A percentile compares a stretch with the other conserved stretches of the same genome.
Conservation (phyloP, 768 basidiomycete genomes). For the Boletellus ananas region DNA sequence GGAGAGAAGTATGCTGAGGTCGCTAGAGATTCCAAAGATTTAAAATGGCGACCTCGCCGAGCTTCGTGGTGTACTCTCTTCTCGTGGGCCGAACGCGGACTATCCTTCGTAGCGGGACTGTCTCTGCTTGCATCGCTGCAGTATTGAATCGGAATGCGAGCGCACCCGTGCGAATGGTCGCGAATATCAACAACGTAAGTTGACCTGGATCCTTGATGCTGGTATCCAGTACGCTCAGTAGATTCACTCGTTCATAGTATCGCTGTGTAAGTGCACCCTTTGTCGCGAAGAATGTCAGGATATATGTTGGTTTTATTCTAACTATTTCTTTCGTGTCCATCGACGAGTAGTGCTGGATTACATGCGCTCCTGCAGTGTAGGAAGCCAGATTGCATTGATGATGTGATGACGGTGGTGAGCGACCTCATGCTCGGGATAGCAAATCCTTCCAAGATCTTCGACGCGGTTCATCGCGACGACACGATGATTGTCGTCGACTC, state of each 20-base stretch:
- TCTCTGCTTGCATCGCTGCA: slow-evolving; percentile 25
- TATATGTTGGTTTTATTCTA: slow-evolving; percentile 12
- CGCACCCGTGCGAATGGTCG: slow-evolving; percentile 15
- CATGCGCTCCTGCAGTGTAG: slow-evolving; percentile 11
- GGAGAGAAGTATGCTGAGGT: slow-evolving; percentile 4
- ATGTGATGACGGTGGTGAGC: slow-evolving; percentile 19
- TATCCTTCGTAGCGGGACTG: slow-evolving; percentile 29
- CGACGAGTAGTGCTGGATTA: too few relatives aligned
- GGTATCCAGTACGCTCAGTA: background rate
- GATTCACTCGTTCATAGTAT: slow-evolving; percentile 11
- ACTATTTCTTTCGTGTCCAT: background rate
- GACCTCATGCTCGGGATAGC: slow-evolving; percentile 17
- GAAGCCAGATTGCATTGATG: slow-evolving; percentile 12
- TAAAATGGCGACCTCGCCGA: slow-evolving; percentile 5
- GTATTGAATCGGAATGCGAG: slow-evolving; percentile 17
- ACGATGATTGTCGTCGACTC: slow-evolving; percentile 20
- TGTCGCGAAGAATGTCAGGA: slow-evolving; percentile 13
- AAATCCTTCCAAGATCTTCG: slow-evolving; percentile 15
- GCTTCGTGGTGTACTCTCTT: slow-evolving; percentile 10
- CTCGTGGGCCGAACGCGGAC: background rate
- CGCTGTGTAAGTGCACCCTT: slow-evolving; percentile 18
- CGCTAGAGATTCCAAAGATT: background rate
- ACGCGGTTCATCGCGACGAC: slow-evolving; percentile 7
- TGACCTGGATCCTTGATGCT: background rate
- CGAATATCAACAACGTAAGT: slow-evolving; percentile 30